Evolutionary conservation across 2,329 filamentous ascomycete genomes (phyloP).

Genomic region (Aureobasidium sp.): DNA sequence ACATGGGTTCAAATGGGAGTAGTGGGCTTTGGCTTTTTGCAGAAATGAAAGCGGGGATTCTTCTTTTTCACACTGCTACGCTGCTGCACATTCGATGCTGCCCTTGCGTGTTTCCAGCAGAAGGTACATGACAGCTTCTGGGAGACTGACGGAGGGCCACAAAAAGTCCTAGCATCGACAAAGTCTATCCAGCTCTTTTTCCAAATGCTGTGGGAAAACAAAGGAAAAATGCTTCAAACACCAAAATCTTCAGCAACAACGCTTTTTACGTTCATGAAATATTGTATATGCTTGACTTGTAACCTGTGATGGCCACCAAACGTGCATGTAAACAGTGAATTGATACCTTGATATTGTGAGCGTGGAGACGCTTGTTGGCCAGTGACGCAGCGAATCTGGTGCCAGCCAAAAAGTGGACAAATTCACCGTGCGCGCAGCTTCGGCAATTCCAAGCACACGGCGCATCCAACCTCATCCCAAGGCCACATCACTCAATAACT

Average conservation of each 20-base stretch:
- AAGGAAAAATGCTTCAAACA: conserved; percentile 14
- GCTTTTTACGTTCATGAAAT: conserved; percentile 14
- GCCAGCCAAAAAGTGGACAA: not conserved
- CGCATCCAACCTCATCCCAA: conserved; percentile 5
- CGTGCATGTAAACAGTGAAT: conserved; percentile 9
- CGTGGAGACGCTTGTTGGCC: not conserved
- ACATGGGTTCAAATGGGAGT: conserved; percentile 12
- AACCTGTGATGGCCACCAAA: not conserved
- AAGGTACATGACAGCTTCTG: conserved; percentile 7
- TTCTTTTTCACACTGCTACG: conserved; percentile 10
- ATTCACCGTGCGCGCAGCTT: conserved; percentile 10
- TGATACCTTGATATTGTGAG: not conserved
- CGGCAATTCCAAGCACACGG: conserved; percentile 6
- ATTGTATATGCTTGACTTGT: conserved; percentile 2
- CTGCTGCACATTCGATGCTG: conserved; percentile 5
- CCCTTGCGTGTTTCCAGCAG: conserved; percentile 8
- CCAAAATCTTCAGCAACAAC: conserved; percentile 14
- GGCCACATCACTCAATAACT: not conserved
- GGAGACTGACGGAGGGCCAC: conserved; percentile 8
- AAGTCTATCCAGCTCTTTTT: conserved; percentile 12
- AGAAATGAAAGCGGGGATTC: conserved; percentile 14
- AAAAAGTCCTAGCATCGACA: conserved; percentile 15
- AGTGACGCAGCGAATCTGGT: not conserved
- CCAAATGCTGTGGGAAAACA: conserved; percentile 11
- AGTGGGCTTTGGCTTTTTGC: conserved; percentile 14